phyloP scores from a whole-genome alignment of 495 filamentous ascomycete genomes.

The Hypoxylon crocopeplum region DNA sequence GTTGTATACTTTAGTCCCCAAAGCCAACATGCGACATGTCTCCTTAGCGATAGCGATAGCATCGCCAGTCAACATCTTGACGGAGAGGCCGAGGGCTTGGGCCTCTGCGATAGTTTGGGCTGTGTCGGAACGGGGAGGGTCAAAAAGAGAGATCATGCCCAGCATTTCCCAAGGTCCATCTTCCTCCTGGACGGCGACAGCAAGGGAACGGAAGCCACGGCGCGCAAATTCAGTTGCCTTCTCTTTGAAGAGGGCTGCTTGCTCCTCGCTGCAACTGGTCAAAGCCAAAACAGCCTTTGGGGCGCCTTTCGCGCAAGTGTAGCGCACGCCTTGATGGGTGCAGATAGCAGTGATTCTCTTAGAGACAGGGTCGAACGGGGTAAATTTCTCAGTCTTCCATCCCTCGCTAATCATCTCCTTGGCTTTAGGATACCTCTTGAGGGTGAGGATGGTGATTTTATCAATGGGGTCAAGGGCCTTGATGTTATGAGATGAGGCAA shows the following conservation, averaged over 20 bases:
- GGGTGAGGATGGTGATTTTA: slow-evolving; percentile 84
- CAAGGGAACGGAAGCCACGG: slow-evolving; percentile 87
- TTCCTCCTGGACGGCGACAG: slow-evolving; percentile 82
- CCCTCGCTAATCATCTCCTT: slow-evolving; percentile 70
- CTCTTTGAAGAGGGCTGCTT: slow-evolving; percentile 78
- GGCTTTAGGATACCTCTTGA: slow-evolving; percentile 76
- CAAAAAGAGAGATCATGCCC: slow-evolving; percentile 88
- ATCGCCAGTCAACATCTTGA: slow-evolving; percentile 96
- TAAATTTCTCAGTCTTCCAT: slow-evolving; percentile 78
- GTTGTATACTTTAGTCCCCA: slow-evolving; percentile 92
- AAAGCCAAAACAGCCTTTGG: slow-evolving; percentile 81
- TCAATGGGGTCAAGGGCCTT: slow-evolving; percentile 92
- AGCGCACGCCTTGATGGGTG: slow-evolving; percentile 75
- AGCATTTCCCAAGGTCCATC: slow-evolving; percentile 82
- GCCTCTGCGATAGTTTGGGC: slow-evolving; percentile 87
- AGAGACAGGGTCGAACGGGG: slow-evolving; percentile 90
- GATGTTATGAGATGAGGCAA: slow-evolving; percentile 88
- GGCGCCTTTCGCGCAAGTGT: slow-evolving; percentile 87
- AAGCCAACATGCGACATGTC: slow-evolving; percentile 83
- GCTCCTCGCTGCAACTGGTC: slow-evolving; percentile 70
- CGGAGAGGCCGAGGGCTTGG: slow-evolving; percentile 79
- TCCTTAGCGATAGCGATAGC: slow-evolving; percentile 90
- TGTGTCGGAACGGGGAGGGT: slow-evolving; percentile 88
- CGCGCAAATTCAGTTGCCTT: slow-evolving; percentile 87
- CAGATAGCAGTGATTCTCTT: slow-evolving; percentile 85